Evolutionary conservation across 1,284 basidiomycete species (phyloP), one percentile per base, ranked within the genome.

Genomic region (Pascua sp.): DNA sequence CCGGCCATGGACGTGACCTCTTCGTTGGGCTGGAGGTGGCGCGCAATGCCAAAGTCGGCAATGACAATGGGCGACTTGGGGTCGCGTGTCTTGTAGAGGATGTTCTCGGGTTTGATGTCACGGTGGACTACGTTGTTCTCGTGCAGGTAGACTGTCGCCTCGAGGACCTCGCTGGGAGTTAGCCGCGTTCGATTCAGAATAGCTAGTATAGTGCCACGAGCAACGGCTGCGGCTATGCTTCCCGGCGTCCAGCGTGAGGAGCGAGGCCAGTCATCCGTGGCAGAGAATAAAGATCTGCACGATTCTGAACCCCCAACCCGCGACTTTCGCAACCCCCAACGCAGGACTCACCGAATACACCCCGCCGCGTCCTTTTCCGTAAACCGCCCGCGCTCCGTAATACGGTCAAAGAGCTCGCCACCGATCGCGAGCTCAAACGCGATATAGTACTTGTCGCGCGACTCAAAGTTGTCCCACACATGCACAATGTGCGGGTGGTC

Each of bases 1-100:
- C 95, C 95, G 0, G 93, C 94, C 2, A 95, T 79, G 0, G 86
- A 85, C 24, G 84, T 85, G 2, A 98, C 79, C 59, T 88, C 85
- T 69, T 95, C 89, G 39, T 88, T 86, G 0, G 87, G 79, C 61
- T 90, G 84, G 5, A 96, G 78, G 65, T 92, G 90, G 70, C 92
- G 92, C 2, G 93, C 92, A 57, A 98, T 97, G 63, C 96, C 96
- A 74, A 98, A 98, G 77, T 98, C 96, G 17, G 87, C 92, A 53
- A 96, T 91, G 53, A 96, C 91, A 52, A 96, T 83, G 61, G 88
- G 88, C 17, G 88, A 89, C 43, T 87, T 81, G 11, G 82, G 72
- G 3, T 84, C 86, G 57, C 80, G 83, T 10, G 89, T 89, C 53
- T 90, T 86, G 75, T 91, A 96, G 9, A 96, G 81, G 59, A 96